phyloP scores from a whole-genome alignment of 495 filamentous ascomycete genomes.

The Trichoderma gamsii region DNA sequence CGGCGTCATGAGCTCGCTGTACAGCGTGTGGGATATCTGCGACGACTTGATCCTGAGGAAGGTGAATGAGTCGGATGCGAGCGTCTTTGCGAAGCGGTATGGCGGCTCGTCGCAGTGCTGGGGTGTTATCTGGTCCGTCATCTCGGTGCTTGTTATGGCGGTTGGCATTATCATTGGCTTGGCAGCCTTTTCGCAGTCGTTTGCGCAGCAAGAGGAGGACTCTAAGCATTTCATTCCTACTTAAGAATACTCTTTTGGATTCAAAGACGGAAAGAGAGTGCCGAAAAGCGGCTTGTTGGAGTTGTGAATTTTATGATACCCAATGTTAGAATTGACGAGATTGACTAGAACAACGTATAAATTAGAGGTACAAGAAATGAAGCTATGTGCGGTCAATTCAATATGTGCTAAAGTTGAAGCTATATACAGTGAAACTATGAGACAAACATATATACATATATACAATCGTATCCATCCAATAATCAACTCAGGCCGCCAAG shows the following conservation, averaged over 20 bases:
- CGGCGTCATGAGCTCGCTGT: constrained; percentile 70
- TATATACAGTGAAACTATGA: neutral
- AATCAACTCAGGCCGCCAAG: neutral
- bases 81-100: constrained; percentile 69
- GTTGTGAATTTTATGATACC: constrained; percentile 5
- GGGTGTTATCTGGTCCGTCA: constrained; percentile 71
- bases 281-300: neutral
- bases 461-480: neutral
- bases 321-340: neutral
- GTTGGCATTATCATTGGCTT: constrained; percentile 65
- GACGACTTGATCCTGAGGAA: constrained; percentile 79
- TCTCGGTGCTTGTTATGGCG: constrained; percentile 62
- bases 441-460: constrained; percentile 9
- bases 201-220: constrained; percentile 46
- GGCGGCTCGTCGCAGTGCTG: constrained; percentile 77
- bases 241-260: neutral
- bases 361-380: neutral
- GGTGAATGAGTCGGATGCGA: constrained; percentile 75
- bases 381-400: constrained; percentile 4
- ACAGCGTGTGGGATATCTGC: constrained; percentile 83
- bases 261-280: neutral
- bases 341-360: neutral
- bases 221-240: constrained; percentile 16
- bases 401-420: neutral
- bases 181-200: constrained; percentile 66